A percentile compares a stretch with the other conserved stretches of the same genome.
phyloP scores from a whole-genome alignment of 768 basidiomycete genomes.

The Lentinula detonsa region DNA sequence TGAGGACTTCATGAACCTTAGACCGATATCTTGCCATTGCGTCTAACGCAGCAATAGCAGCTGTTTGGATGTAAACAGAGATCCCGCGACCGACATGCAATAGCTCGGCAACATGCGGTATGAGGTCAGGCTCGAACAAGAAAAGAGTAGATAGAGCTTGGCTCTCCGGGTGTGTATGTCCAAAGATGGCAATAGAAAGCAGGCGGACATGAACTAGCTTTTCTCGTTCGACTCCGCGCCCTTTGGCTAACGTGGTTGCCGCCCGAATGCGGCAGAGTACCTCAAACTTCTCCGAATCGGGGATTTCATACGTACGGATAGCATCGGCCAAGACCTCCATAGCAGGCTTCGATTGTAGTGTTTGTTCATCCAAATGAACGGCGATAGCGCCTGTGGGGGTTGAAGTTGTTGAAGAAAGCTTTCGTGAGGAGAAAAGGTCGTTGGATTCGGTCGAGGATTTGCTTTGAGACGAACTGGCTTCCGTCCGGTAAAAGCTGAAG shows the following conservation, averaged over 20 bases:
- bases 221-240: conserved; percentile 57
- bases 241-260: conserved; percentile 60
- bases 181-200: conserved; percentile 86
- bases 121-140: conserved; percentile 91
- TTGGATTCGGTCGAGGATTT: conserved; percentile 38
- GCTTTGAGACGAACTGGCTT: conserved; percentile 33
- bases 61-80: conserved; percentile 68
- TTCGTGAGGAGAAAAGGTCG: conserved; percentile 45
- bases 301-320: conserved; percentile 60
- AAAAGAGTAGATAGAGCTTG: conserved; percentile 80
- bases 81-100: conserved; percentile 75
- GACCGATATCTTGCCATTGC: conserved; percentile 80
- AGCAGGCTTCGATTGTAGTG: conserved; percentile 53
- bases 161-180: conserved; percentile 77
- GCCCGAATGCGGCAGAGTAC: conserved; percentile 81
- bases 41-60: conserved; percentile 86
- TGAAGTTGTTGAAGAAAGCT: conserved; percentile 26
- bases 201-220: conserved; percentile 79
- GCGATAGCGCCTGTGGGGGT: conserved; percentile 46
- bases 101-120: conserved; percentile 83
- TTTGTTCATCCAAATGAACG: conserved; percentile 58
- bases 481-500: conserved; percentile 76
- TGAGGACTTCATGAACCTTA: conserved; percentile 81
- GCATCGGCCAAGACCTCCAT: conserved; percentile 75
- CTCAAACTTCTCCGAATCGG: conserved; percentile 83